Percentiles rank a stretch among this genome's conserved stretches.
Evolutionary conservation across 140 eudicot genomes (phyloP).

Genomic region (Erigeron philadelphicus): DNA sequence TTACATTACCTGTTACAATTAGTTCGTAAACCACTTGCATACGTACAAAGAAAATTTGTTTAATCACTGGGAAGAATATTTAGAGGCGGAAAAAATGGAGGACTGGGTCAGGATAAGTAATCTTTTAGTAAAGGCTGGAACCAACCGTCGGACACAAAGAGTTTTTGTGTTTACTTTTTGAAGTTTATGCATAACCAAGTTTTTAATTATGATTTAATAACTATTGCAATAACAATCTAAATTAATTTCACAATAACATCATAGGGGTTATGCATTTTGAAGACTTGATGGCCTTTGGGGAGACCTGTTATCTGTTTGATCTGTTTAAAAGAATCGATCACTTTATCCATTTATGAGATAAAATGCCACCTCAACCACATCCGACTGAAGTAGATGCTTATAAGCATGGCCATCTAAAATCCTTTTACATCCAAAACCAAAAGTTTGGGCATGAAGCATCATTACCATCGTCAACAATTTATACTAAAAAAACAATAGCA

Average conservation of each 20-base stretch:
- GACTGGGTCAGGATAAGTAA: neutral
- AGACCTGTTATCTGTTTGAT: neutral
- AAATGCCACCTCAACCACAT: constrained; percentile 2
- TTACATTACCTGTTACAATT: neutral
- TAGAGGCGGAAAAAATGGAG: neutral
- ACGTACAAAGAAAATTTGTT: no score
- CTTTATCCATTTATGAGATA: neutral
- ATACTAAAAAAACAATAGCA: constrained; percentile 15
- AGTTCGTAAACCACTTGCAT: neutral
- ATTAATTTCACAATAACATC: neutral
- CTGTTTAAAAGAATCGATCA: neutral
- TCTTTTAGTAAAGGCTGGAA: neutral
- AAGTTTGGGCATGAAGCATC: neutral
- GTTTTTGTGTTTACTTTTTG: neutral
- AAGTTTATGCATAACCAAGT: neutral
- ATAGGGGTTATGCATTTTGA: neutral
- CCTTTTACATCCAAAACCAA: neutral
- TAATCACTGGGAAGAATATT: neutral
- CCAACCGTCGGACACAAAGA: neutral
- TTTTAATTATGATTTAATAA: neutral
- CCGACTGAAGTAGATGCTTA: constrained; percentile 2
- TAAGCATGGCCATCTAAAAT: neutral
- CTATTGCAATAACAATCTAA: neutral
- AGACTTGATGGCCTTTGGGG: neutral
- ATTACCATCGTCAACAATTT: neutral